Evolutionary conservation across 1,139 yeast species (phyloP).

Genomic region (Candida labiduridarum): DNA sequence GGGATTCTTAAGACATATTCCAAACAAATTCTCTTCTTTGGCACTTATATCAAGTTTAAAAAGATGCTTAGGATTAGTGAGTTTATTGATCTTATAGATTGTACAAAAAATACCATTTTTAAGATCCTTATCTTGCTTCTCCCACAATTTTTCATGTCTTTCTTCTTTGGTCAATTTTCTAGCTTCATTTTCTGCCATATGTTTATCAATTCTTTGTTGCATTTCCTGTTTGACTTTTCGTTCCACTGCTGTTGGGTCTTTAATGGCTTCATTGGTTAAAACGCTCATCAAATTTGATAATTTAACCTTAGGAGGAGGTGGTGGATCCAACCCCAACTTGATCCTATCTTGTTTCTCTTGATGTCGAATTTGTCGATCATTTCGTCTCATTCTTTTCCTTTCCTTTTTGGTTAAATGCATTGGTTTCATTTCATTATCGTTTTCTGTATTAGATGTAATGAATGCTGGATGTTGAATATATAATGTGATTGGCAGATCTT

Average conservation of each 20-base stretch:
- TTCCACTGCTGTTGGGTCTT: conserved; percentile 89
- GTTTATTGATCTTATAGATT: conserved; percentile 57
- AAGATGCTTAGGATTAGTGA: conserved; percentile 66
- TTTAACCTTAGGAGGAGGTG: conserved; percentile 89
- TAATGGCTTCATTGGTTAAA: conserved; percentile 81
- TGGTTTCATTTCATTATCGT: conserved; percentile 41
- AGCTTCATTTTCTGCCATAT: conserved; percentile 60
- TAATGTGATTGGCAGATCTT: conserved; percentile 53
- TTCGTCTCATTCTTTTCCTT: conserved; percentile 70
- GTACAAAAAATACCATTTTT: conserved; percentile 54
- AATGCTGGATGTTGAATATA: conserved; percentile 86
- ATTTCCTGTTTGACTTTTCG: conserved; percentile 69
- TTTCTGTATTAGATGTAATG: conserved; percentile 58
- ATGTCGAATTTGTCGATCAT: conserved; percentile 62
- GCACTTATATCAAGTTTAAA: conserved; percentile 82
- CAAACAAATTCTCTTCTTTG: conserved; percentile 65
- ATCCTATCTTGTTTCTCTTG: conserved; percentile 79
- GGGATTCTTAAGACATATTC: conserved; percentile 49
- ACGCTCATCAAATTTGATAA: conserved; percentile 83
- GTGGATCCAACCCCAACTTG: conserved; percentile 78
- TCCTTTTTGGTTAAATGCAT: conserved; percentile 77
- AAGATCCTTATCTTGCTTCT: conserved; percentile 47
- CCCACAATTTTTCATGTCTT: conserved; percentile 49
- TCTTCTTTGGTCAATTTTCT: conserved; percentile 66
- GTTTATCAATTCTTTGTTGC: conserved; percentile 60